phyloP scores from a whole-genome alignment of 495 filamentous ascomycete genomes.

The Staphylotrichum longicolle region DNA sequence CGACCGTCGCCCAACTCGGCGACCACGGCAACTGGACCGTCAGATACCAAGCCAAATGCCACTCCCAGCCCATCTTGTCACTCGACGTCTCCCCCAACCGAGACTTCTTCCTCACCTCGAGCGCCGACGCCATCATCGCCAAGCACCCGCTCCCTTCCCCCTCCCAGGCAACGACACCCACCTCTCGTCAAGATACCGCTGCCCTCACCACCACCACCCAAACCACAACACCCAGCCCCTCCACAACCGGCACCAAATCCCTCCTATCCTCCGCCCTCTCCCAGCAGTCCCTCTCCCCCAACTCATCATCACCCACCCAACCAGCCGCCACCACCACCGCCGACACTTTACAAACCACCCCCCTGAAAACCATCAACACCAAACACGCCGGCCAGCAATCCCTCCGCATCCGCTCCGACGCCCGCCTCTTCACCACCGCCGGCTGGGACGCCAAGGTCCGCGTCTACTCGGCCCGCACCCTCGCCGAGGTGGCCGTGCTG shows the following conservation, averaged over 20 bases:
- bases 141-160: conserved; percentile 45
- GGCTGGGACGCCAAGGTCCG: conserved; percentile 85
- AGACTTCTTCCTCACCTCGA: conserved; percentile 73
- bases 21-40: conserved; percentile 52
- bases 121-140: conserved; percentile 64
- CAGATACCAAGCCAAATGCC: conserved; percentile 63
- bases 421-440: conserved; percentile 81
- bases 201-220: not conserved
- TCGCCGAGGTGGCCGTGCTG: conserved; percentile 88
- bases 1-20: conserved; percentile 52
- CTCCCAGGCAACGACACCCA: not conserved
- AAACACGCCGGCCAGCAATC: conserved; percentile 89
- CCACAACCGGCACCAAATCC: conserved; percentile 17
- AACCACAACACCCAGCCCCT: not conserved
- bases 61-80: conserved; percentile 83
- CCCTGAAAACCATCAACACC: conserved; percentile 65
- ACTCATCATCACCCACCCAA: conserved; percentile 19
- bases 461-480: conserved; percentile 75
- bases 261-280: conserved; percentile 32
- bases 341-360: conserved; percentile 25
- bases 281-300: not conserved
- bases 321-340: conserved; percentile 27
- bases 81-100: conserved; percentile 59
- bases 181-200: not conserved
- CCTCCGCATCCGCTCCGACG: conserved; percentile 73